These are phyloP conservation scores for Sphaceloma murrayae DNA, from an alignment of 2,329 filamentous ascomycete genomes.

Conservation along the genomic window DNA sequence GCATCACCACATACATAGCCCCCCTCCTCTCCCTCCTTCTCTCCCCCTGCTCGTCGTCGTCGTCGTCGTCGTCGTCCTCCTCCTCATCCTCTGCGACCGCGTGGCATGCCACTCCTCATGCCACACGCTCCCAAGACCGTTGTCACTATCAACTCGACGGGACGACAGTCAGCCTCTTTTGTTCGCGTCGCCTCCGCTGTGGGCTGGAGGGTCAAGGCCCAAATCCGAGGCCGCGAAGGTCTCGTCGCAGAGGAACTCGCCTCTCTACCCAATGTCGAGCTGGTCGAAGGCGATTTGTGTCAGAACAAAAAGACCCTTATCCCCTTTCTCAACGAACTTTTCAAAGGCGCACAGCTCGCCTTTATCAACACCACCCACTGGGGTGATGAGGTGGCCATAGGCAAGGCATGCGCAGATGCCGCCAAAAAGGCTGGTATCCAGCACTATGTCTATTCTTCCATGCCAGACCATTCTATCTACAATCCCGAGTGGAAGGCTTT, in stretches of 20 bases:
- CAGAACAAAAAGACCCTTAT: constrained; percentile 24
- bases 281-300: constrained; percentile 56
- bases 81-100: background rate
- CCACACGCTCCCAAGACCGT: constrained; percentile 56
- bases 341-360: constrained; percentile 73
- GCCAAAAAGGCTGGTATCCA: constrained; percentile 75
- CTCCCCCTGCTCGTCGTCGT: no score
- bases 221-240: constrained; percentile 77
- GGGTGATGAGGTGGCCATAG: constrained; percentile 86
- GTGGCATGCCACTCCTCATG: constrained; percentile 23
- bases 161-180: constrained; percentile 88
- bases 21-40: no score
- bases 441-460: constrained; percentile 93
- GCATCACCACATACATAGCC: no score
- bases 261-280: constrained; percentile 69
- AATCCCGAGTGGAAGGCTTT: constrained; percentile 68
- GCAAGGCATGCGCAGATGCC: constrained; percentile 77
- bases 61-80: no score
- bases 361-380: constrained; percentile 98
- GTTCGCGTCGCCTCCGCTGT: constrained; percentile 90
- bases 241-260: constrained; percentile 81
- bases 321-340: constrained; percentile 35
- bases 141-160: constrained; percentile 90
- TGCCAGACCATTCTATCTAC: constrained; percentile 87
- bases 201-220: constrained; percentile 85